Percentiles rank a stretch among this genome's conserved stretches.
These are phyloP conservation scores for Tolypocladium inflatum DNA, from an alignment of 2,329 filamentous ascomycete genomes.

Conservation along the genomic window DNA sequence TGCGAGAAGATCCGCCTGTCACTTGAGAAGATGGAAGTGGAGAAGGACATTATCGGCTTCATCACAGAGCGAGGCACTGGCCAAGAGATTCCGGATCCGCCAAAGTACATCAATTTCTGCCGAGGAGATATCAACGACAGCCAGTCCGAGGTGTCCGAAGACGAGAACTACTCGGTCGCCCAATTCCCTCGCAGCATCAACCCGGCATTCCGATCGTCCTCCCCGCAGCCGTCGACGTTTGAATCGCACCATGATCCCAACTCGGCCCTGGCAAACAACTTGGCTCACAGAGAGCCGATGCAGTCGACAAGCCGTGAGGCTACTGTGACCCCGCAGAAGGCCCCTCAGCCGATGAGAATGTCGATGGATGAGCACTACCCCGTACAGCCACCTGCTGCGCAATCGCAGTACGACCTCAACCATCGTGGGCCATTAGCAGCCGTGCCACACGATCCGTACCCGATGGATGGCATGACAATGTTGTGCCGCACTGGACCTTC, in stretches of 20 bases:
- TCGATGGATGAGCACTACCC: slow-evolving; percentile 11
- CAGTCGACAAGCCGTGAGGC: slow-evolving; percentile 39
- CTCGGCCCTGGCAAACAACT: slow-evolving; percentile 58
- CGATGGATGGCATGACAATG: slow-evolving; percentile 94
- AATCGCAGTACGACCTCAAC: slow-evolving; percentile 30
- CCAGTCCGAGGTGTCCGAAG: slow-evolving; percentile 74
- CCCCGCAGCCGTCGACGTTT: slow-evolving; percentile 85
- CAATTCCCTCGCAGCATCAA: slow-evolving; percentile 95
- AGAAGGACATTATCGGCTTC: slow-evolving; percentile 84
- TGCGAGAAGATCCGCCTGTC: slow-evolving; percentile 94
- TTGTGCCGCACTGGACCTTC: slow-evolving; percentile 69
- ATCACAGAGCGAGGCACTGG: slow-evolving; percentile 86
- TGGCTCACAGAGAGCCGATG: slow-evolving; percentile 47
- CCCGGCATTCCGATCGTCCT: slow-evolving; percentile 89
- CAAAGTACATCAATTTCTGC: slow-evolving; percentile 98
- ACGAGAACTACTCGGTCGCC: slow-evolving; percentile 85
- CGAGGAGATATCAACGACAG: slow-evolving; percentile 76
- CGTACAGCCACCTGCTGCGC: slow-evolving; percentile 8
- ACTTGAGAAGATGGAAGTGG: slow-evolving; percentile 90
- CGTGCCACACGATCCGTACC: slow-evolving; percentile 88
- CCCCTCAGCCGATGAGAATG: slow-evolving; percentile 7
- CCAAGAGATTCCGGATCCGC: slow-evolving; percentile 93
- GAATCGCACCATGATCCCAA: slow-evolving; percentile 88
- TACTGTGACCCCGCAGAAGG: slow-evolving; percentile 40
- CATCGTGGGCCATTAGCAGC: slow-evolving; percentile 54